Percentiles rank a stretch among this genome's conserved stretches.
Conservation (phyloP, 768 basidiomycete species). For the Podaxis pistillaris region DNA sequence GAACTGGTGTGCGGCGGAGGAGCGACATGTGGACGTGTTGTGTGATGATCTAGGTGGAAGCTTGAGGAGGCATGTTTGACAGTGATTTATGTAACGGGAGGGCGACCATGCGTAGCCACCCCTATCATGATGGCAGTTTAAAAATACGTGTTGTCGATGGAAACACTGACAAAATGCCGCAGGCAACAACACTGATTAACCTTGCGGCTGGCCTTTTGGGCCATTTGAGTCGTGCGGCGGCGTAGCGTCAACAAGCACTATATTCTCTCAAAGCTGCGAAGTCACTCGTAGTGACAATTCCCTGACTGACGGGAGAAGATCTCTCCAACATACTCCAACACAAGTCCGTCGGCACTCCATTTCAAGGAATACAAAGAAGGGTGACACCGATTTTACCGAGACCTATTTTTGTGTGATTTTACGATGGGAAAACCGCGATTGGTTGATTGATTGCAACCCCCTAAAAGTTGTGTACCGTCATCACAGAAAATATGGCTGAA, state of each 20-base stretch:
- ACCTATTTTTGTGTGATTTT: neutral
- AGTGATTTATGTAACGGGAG: conserved; percentile 14
- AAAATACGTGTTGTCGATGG: neutral
- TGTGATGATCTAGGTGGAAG: neutral
- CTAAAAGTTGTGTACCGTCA: neutral
- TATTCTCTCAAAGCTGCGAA: neutral
- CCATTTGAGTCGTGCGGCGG: neutral
- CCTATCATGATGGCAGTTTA: neutral
- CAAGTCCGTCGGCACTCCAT: neutral
- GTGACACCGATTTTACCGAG: neutral
- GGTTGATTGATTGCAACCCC: neutral
- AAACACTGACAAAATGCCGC: neutral
- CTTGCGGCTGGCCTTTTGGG: neutral
- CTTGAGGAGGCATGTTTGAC: conserved; percentile 2
- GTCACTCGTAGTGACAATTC: neutral
- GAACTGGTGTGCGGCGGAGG: conserved; percentile 24
- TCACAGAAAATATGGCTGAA: conserved; percentile 14
- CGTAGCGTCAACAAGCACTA: neutral
- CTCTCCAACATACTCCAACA: neutral
- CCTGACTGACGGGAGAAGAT: neutral
- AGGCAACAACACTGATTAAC: neutral
- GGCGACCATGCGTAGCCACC: neutral
- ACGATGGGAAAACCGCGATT: conserved; percentile 4
- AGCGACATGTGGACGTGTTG: conserved; percentile 32
- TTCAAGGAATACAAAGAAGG: neutral